Evolutionary conservation across 805 yeast species (phyloP).

Genomic region (Sugiyamaella qingdaonensis): DNA sequence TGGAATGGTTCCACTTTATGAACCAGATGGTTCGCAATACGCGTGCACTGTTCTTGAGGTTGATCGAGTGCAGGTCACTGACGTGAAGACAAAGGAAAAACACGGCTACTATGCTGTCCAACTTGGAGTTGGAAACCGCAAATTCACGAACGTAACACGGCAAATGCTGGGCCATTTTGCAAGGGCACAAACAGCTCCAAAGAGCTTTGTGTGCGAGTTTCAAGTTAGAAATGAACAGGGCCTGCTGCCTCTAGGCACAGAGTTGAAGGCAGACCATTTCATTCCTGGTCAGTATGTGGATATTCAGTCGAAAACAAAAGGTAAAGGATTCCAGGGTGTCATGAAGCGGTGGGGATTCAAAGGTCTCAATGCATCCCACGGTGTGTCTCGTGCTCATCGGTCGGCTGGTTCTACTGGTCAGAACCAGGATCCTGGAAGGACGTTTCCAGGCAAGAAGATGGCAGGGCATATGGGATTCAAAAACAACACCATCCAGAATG

Average conservation of each 20-base stretch:
- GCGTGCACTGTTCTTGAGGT: slow-evolving; percentile 89
- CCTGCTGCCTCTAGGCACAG: slow-evolving; percentile 70
- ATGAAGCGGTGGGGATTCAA: slow-evolving; percentile 91
- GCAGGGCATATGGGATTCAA: slow-evolving; percentile 94
- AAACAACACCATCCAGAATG: slow-evolving; percentile 68
- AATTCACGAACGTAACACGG: slow-evolving; percentile 57
- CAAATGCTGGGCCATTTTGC: slow-evolving; percentile 72
- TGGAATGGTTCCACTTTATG: slow-evolving; percentile 86
- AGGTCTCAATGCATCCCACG: slow-evolving; percentile 92
- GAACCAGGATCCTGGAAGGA: slow-evolving; percentile 93
- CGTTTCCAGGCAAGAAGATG: slow-evolving; percentile 95
- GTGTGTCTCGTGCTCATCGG: slow-evolving; percentile 91
- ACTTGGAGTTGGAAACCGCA: slow-evolving; percentile 75
- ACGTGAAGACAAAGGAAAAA: slow-evolving; percentile 60
- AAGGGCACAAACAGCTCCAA: slow-evolving; percentile 79
- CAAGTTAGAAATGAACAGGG: slow-evolving; percentile 65
- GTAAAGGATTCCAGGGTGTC: slow-evolving; percentile 97
- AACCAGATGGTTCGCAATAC: slow-evolving; percentile 56
- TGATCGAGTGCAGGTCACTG: slow-evolving; percentile 80
- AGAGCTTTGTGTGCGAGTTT: slow-evolving; percentile 69
- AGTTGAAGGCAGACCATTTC: slow-evolving; percentile 78
- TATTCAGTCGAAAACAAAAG: slow-evolving; percentile 71
- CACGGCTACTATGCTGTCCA: slow-evolving; percentile 85
- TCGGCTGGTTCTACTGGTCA: slow-evolving; percentile 97
- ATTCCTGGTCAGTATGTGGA: slow-evolving; percentile 81